Base-by-base conservation (phyloP, 306 rosid species). In the barrel medic (Medicago truncatula) region DNA sequence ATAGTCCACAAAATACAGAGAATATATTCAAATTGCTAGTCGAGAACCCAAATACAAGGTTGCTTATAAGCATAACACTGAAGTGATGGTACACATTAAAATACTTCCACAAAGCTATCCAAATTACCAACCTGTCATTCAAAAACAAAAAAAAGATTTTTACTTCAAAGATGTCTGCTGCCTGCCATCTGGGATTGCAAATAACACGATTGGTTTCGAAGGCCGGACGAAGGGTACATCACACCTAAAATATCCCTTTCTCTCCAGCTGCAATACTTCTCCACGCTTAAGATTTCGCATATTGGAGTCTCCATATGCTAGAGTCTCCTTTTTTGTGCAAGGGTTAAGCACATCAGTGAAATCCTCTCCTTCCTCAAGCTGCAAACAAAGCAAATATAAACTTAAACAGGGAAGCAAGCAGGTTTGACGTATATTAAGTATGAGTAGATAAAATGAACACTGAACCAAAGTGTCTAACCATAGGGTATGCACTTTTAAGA, bases 301-400 rank as follows among this genome's bases (percentile, higher is more conserved):
- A 84, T 95, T 90, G 49, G 97, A 77, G 61, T 95, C 97, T 69
- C 96, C 97, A 56, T 90, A 80, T 13, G 97, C 97, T n/a, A 84
- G 14, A 1, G 82, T 89, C 79, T 92, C 97, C 86, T 60, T 90
- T 72, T 88, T 91, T 0, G 99, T 95, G 71, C 88, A 87, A 2
- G 96, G 99, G 67, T 92, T 92, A 52, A 95, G 52, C 41, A 85
- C 98, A 69, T 89, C 91, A 38, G 84, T 13, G 61, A 92, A 90
- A 68, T 92, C 97, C 81, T 92, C 99, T 11, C 88, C 96, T 83
- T 92, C 97, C 67, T 95, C 97, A 56, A 95, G 89, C 99, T 95
- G 89, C 85, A 89, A 84, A 41, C 64, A 77, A 72, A 67, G 61
- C 61, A 47, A 9, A 53, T 20, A 75, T 14, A 58, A 66, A 65